Base-by-base conservation (phyloP, 768 basidiomycete genomes). In the Psilocybe subaeruginosa region DNA sequence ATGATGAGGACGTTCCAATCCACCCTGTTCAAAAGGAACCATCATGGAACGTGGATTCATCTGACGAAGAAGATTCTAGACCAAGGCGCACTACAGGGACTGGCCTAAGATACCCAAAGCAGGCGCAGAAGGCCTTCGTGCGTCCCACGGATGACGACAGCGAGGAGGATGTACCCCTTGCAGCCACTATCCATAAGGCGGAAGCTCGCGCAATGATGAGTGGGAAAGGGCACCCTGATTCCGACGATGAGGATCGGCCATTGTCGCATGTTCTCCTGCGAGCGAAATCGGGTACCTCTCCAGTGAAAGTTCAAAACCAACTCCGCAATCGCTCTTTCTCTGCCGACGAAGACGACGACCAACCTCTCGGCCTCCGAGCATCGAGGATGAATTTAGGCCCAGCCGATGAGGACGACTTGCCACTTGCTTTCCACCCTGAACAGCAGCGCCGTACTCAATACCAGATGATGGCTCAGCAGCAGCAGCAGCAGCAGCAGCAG, bases 151-250 rank as follows among this genome's bases (percentile, higher is more conserved):
- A 80, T 53, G 81, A 82, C 17, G 85, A 87, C 63, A 91, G 90
- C 62, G 92, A 92, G 56, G 92, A 94, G 64, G 92, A 95, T 74
- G 65, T 93, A 46, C 93, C 93, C 2, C 78, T 95, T 8, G 85
- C 86, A 27, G 84, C 83, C 2, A 84, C 89, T 7, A 76, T 86
- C n/a, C 77, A 79, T 57, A 83, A 84, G 37, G 85, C 80, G n/a
- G 74, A 75, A 19, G 80, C 81, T 60, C 83, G 86, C 50, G 77
- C 74, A 37, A 70, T 68, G 49, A 68, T 60, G 60, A 66, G 68
- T 16, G 59, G 67, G 37, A 63, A 68, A 61, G 69, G 68, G 23
- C 66, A 39, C 49, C 60, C 62, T 27, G 85, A 86, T 61, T 88
- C 88, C 1, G 90, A 91, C 62, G 90, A 91, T 61, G 90, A 91